phyloP scores from a whole-genome alignment of 2,329 filamentous ascomycete species.

The Amesomyces nigricolor region DNA sequence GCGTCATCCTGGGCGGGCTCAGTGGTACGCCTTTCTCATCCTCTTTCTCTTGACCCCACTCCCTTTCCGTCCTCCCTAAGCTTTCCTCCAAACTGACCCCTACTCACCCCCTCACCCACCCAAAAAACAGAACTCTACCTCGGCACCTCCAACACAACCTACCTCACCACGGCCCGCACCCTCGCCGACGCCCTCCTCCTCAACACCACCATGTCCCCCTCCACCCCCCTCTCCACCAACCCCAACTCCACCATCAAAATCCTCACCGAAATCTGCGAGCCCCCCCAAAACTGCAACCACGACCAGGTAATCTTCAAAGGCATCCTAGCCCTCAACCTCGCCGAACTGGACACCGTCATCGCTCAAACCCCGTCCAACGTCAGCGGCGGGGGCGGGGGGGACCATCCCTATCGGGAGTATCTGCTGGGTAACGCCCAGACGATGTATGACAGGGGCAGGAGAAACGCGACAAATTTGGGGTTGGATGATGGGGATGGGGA shows the following conservation, averaged over 20 bases:
- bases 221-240: slow-evolving; percentile 27
- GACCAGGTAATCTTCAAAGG: slow-evolving; percentile 62
- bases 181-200: slow-evolving; percentile 52
- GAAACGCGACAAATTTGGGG: background rate
- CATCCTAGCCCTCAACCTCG: slow-evolving; percentile 60
- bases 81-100: no score
- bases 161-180: slow-evolving; percentile 38
- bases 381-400: background rate
- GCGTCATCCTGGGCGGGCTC: slow-evolving; percentile 50
- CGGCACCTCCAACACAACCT: slow-evolving; percentile 38
- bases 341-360: slow-evolving; percentile 44
- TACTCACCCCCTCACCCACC: background rate
- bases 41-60: background rate
- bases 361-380: background rate
- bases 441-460: slow-evolving; percentile 6
- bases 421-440: slow-evolving; percentile 24
- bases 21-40: slow-evolving; percentile 26
- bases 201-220: slow-evolving; percentile 26
- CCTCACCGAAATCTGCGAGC: slow-evolving; percentile 45
- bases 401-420: slow-evolving; percentile 22
- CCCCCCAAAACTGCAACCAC: slow-evolving; percentile 38
- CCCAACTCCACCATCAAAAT: slow-evolving; percentile 36
- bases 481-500: slow-evolving; percentile 9
- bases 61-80: background rate
- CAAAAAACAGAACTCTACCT: slow-evolving; percentile 38